Evolutionary conservation across 148 eudicot genomes (phyloP).

Genomic region (Silene uniflora): DNA sequence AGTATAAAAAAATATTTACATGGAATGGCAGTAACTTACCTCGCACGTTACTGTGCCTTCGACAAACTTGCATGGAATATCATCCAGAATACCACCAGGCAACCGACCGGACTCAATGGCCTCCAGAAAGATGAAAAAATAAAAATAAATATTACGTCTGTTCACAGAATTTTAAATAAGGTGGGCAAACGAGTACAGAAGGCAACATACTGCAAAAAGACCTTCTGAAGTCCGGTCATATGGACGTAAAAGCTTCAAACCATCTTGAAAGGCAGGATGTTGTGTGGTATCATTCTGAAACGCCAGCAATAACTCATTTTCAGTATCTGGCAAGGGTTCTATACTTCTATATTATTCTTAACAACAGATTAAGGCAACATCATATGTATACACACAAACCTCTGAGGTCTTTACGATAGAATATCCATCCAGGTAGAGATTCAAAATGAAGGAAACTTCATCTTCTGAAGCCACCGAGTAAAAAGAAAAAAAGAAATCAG

Average conservation of each 20-base stretch:
- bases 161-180: background rate
- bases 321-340: background rate
- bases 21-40: constrained; percentile 40
- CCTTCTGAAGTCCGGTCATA: constrained; percentile 81
- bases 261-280: constrained; percentile 52
- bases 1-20: constrained; percentile 11
- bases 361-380: background rate
- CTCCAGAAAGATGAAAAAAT: constrained; percentile 25
- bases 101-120: constrained; percentile 86
- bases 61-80: constrained; percentile 82
- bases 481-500: background rate
- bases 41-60: constrained; percentile 73
- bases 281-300: constrained; percentile 42
- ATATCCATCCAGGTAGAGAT: constrained; percentile 81
- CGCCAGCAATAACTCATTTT: background rate
- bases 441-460: constrained; percentile 75
- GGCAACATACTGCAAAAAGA: constrained; percentile 65
- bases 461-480: constrained; percentile 35
- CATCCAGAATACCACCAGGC: constrained; percentile 87
- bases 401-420: constrained; percentile 66
- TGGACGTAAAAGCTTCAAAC: constrained; percentile 64
- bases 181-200: background rate
- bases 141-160: background rate
- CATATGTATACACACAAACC: constrained; percentile 40
- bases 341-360: background rate